Evolutionary conservation across 2,329 filamentous ascomycete genomes (phyloP).

Genomic region (Ceratocystis variospora): DNA sequence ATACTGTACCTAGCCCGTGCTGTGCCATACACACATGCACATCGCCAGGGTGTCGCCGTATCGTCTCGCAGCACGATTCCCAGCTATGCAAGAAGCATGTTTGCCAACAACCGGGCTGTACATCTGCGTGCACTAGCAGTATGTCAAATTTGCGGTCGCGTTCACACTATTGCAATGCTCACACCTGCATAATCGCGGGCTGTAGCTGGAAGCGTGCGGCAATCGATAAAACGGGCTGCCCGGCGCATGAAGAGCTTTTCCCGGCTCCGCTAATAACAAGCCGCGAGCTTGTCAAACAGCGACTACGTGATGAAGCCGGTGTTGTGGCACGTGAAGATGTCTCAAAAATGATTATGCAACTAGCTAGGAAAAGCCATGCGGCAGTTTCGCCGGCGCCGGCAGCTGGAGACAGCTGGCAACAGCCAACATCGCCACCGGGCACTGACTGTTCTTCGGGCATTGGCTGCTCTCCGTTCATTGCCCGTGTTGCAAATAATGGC

Average conservation of each 20-base stretch:
- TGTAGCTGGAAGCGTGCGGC: constrained; percentile 3
- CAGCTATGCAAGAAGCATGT: constrained; percentile 7
- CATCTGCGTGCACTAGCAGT: neutral
- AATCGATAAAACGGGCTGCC: neutral
- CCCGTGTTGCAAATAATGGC: neutral
- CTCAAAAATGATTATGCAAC: neutral
- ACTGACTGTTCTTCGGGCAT: neutral
- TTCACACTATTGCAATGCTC: neutral
- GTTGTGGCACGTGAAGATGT: neutral
- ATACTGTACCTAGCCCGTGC: neutral
- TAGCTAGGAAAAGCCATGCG: neutral
- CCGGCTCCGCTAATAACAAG: constrained; percentile 8
- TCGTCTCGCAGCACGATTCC: neutral
- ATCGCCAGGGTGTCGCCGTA: neutral
- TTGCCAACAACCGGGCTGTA: constrained; percentile 8
- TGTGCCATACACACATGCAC: constrained; percentile 12
- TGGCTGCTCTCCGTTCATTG: constrained; percentile 9
- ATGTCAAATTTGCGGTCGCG: neutral
- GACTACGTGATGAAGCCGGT: neutral
- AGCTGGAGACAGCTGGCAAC: neutral
- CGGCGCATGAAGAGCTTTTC: constrained; percentile 6
- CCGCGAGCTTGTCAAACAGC: neutral
- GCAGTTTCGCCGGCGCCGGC: too few relatives aligned
- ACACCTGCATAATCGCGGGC: constrained; percentile 5
- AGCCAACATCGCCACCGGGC: neutral